Evolutionary conservation across 2,329 filamentous ascomycete genomes (phyloP).

Genomic region (Epichloe hybrida): DNA sequence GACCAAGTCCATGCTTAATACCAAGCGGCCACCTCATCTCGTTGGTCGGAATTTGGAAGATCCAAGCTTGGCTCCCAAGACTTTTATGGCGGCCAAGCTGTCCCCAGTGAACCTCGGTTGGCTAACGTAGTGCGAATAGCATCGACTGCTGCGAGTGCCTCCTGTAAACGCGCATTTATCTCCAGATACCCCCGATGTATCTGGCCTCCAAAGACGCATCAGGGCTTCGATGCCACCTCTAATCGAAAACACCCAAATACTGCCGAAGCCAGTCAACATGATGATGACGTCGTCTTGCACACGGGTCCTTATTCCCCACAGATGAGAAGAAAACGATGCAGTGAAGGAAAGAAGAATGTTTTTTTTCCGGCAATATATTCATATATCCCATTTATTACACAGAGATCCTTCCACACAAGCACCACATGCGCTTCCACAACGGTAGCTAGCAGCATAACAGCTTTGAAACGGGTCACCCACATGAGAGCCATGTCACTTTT

Average conservation of each 20-base stretch:
- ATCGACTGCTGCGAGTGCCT: conserved; percentile 30
- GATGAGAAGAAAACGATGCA: not conserved
- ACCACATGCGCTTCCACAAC: not conserved
- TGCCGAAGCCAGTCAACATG: not conserved
- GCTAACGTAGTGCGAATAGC: conserved; percentile 10
- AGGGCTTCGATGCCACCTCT: not conserved
- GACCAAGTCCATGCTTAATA: not conserved
- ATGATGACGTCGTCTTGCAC: not conserved
- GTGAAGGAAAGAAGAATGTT: not conserved
- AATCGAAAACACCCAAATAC: not conserved
- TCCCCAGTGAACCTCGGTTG: not conserved
- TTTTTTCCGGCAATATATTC: not conserved
- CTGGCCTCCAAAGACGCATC: not conserved
- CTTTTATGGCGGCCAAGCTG: not conserved
- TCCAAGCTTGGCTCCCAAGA: not conserved
- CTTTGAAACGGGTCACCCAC: not conserved
- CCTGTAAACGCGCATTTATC: conserved; percentile 12
- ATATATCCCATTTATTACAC: not conserved
- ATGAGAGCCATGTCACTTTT: not conserved
- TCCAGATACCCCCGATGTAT: not conserved
- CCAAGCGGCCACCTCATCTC: no score
- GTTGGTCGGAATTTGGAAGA: not conserved
- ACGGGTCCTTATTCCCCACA: not conserved
- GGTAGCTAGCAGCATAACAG: not conserved
- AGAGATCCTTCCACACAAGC: not conserved